A percentile compares a stretch with the other conserved stretches of the same genome.
phyloP scores from a whole-genome alignment of 2,329 filamentous ascomycete species.

The Talaromyces islandicus region DNA sequence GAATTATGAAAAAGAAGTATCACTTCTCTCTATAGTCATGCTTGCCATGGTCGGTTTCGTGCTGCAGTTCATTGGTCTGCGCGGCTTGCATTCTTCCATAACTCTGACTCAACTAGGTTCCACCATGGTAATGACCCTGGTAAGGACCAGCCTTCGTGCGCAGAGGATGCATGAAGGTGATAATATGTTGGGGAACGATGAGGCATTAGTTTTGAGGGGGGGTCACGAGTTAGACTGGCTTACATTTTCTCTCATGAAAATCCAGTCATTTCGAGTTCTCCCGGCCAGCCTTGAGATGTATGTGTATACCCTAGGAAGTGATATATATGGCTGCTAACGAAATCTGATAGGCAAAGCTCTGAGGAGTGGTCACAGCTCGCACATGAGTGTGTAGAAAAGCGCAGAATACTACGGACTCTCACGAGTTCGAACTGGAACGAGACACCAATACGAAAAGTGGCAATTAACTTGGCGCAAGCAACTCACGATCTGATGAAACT shows the following conservation, averaged over 20 bases:
- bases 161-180: conserved; percentile 24
- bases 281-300: not conserved
- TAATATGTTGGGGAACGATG: conserved; percentile 17
- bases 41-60: conserved; percentile 29
- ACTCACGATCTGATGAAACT: not conserved
- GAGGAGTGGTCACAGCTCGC: not conserved
- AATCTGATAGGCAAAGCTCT: not conserved
- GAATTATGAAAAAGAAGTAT: conserved; percentile 11
- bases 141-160: conserved; percentile 29
- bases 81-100: conserved; percentile 32
- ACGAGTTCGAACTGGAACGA: conserved; percentile 4
- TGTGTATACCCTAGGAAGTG: not conserved
- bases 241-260: conserved; percentile 20
- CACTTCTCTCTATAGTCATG: conserved; percentile 18
- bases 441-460: not conserved
- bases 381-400: not conserved
- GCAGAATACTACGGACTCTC: not conserved
- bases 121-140: conserved; percentile 30
- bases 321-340: not conserved
- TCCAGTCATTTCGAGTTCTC: conserved; percentile 18
- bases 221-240: conserved; percentile 30
- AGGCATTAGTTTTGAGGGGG: conserved; percentile 16
- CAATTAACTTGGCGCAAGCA: not conserved
- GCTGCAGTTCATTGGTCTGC: conserved; percentile 33
- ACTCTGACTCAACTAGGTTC: conserved; percentile 29